A percentile compares a stretch with the other conserved stretches of the same genome.
These are phyloP conservation scores for Rhizopus arrhizus DNA, from an alignment of 371 early-diverging fungal genomes.

Conservation along the genomic window DNA sequence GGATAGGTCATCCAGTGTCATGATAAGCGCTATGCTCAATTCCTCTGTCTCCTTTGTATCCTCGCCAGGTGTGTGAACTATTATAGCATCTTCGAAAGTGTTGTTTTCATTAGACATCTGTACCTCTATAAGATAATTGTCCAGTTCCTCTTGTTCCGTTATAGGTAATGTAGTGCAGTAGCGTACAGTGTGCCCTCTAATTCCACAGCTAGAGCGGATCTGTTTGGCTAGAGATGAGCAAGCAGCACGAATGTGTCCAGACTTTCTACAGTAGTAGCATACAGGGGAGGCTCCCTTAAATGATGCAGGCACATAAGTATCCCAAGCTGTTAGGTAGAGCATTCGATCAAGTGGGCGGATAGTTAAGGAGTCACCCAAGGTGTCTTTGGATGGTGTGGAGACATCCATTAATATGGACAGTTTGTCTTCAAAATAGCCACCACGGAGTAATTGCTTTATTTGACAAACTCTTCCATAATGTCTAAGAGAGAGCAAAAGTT, in stretches of 20 bases:
- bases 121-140: too few relatives aligned
- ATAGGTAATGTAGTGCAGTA: slow-evolving; percentile 31
- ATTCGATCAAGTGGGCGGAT: background rate
- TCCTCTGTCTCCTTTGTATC: too few relatives aligned
- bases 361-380: too few relatives aligned
- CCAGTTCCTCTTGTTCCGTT: too few relatives aligned
- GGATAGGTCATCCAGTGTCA: too few relatives aligned
- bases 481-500: too few relatives aligned
- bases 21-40: too few relatives aligned
- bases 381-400: background rate
- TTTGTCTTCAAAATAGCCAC: slow-evolving; percentile 1
- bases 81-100: too few relatives aligned
- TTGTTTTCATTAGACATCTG: too few relatives aligned
- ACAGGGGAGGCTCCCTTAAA: slow-evolving; percentile 4
- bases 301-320: slow-evolving; percentile 1
- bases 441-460: background rate
- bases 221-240: background rate
- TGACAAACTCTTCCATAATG: slow-evolving; percentile 3
- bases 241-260: slow-evolving; percentile 2
- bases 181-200: slow-evolving; percentile 63
- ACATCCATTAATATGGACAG: background rate
- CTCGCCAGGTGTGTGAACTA: too few relatives aligned
- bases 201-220: slow-evolving; percentile 60
- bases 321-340: background rate
- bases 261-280: slow-evolving; percentile 5